phyloP scores from a whole-genome alignment of 1,284 basidiomycete genomes.

The Inonotus obliquus region DNA sequence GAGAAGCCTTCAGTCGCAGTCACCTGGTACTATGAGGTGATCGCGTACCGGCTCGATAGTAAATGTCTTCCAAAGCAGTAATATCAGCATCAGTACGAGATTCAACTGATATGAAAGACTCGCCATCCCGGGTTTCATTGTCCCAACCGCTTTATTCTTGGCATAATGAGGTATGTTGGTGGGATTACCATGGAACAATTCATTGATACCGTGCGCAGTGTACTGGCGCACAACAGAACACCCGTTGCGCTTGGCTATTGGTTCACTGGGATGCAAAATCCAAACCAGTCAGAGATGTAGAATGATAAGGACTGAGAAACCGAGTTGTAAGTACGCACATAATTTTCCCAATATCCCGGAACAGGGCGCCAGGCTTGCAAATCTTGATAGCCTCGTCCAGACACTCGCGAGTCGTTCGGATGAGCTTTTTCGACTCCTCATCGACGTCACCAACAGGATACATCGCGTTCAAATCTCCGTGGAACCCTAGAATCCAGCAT shows the following conservation, averaged over 20 bases:
- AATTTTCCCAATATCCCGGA: constrained; percentile 77
- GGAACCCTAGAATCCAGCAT: constrained; percentile 55
- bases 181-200: constrained; percentile 73
- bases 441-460: constrained; percentile 88
- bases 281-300: constrained; percentile 19
- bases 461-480: constrained; percentile 87
- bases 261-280: constrained; percentile 50
- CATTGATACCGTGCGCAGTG: constrained; percentile 88
- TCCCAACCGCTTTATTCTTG: constrained; percentile 79
- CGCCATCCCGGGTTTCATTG: constrained; percentile 84
- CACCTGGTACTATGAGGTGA: constrained; percentile 18
- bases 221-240: constrained; percentile 86
- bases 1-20: constrained; percentile 18
- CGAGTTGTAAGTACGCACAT: constrained; percentile 50
- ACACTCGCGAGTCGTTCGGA: constrained; percentile 74
- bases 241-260: constrained; percentile 72
- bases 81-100: neutral
- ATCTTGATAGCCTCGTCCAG: constrained; percentile 85
- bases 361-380: constrained; percentile 87
- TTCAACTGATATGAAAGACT: constrained; percentile 20
- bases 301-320: constrained; percentile 6
- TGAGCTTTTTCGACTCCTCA: constrained; percentile 76
- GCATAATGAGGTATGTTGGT: constrained; percentile 85
- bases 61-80: constrained; percentile 26
- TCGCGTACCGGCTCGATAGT: constrained; percentile 65